These are phyloP conservation scores for Calonectria leucothoes DNA, from an alignment of 2,329 filamentous ascomycete species.

Conservation along the genomic window DNA sequence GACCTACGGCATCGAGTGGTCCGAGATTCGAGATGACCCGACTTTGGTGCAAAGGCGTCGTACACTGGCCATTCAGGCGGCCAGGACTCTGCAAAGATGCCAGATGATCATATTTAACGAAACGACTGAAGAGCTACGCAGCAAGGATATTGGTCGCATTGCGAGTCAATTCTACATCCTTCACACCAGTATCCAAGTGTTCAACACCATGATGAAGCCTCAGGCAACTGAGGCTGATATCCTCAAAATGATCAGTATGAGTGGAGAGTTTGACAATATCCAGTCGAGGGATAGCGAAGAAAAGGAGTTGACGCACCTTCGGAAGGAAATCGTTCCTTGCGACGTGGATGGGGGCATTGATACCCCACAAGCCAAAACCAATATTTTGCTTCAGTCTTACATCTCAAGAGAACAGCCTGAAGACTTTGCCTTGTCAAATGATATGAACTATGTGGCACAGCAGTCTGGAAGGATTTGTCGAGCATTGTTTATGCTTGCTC, in stretches of 20 bases:
- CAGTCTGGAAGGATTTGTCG: constrained; percentile 95
- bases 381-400: constrained; percentile 93
- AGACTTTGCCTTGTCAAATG: constrained; percentile 93
- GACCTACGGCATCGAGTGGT: constrained; percentile 95
- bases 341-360: constrained; percentile 80
- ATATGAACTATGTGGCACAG: constrained; percentile 94
- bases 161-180: constrained; percentile 97
- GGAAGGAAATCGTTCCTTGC: constrained; percentile 78
- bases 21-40: constrained; percentile 89
- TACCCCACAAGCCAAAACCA: constrained; percentile 89
- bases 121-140: constrained; percentile 88
- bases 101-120: constrained; percentile 99
- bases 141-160: constrained; percentile 96
- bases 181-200: constrained; percentile 93
- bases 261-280: constrained; percentile 97
- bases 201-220: constrained; percentile 94
- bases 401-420: constrained; percentile 90
- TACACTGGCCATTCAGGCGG: constrained; percentile 89
- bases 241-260: constrained; percentile 96
- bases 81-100: constrained; percentile 85
- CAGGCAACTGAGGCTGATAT: constrained; percentile 91
- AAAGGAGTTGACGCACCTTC: constrained; percentile 83
- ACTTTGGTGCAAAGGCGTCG: constrained; percentile 86
- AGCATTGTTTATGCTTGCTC: constrained; percentile 95
- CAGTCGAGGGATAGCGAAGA: constrained; percentile 91